Percentiles rank a stretch among this genome's conserved stretches.
Evolutionary conservation across 2,329 filamentous ascomycete species (phyloP).

Genomic region (Sclerotinia sclerotiorum): DNA sequence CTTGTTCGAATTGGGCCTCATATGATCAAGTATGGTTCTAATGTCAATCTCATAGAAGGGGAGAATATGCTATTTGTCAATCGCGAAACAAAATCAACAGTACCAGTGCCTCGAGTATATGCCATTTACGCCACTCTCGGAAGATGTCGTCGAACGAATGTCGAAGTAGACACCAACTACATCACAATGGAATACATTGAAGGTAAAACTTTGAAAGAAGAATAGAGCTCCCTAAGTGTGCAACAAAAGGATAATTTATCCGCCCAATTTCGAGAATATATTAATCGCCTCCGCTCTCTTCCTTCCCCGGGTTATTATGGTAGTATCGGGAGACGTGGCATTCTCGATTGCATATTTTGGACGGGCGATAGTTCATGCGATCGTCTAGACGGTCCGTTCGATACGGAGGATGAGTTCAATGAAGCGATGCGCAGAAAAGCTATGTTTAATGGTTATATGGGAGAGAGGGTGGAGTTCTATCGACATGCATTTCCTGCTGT

Average conservation of each 20-base stretch:
- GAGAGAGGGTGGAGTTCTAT: constrained; percentile 36
- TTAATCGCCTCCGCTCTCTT: constrained; percentile 38
- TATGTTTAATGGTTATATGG: constrained; percentile 28
- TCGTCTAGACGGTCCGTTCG: constrained; percentile 38
- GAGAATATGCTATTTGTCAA: constrained; percentile 41
- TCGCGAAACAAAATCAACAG: constrained; percentile 33
- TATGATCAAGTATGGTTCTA: constrained; percentile 35
- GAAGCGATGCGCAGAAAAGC: constrained; percentile 38
- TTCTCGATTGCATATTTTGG: constrained; percentile 39
- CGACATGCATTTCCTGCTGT: constrained; percentile 33
- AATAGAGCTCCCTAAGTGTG: constrained; percentile 32
- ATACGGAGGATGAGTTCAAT: constrained; percentile 36
- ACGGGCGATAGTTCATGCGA: constrained; percentile 27
- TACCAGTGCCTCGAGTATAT: constrained; percentile 40
- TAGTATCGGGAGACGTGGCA: constrained; percentile 33
- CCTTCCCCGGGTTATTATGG: constrained; percentile 37
- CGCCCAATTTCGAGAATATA: constrained; percentile 28
- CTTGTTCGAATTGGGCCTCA: constrained; percentile 23
- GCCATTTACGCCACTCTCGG: constrained; percentile 34
- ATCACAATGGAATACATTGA: constrained; percentile 41
- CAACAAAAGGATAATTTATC: constrained; percentile 35
- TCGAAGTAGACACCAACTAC: constrained; percentile 33
- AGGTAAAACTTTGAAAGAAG: constrained; percentile 33
- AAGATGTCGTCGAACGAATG: constrained; percentile 18
- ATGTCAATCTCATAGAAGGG: constrained; percentile 38